Percentiles rank a stretch among this genome's conserved stretches.
These are phyloP conservation scores for Aphanomyces invadans DNA, from an alignment of 352 stramenopile genomes.

Conservation along the genomic window DNA sequence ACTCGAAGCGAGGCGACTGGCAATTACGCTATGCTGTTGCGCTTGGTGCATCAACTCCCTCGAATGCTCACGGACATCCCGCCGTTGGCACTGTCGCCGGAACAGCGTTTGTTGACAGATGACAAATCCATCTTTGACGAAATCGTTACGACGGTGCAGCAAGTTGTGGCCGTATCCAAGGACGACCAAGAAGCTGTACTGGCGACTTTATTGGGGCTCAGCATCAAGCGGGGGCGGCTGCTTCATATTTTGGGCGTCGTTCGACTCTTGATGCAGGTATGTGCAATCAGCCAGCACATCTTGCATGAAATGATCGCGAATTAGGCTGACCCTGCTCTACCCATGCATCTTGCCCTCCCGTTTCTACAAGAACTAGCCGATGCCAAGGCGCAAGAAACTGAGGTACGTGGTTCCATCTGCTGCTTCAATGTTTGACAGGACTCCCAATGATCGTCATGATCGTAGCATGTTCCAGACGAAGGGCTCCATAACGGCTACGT, in stretches of 20 bases:
- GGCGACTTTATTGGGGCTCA: conserved; percentile 49
- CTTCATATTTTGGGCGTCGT: conserved; percentile 42
- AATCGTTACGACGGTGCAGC: conserved; percentile 25
- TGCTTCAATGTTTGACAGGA: not conserved
- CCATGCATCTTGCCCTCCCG: conserved; percentile 7
- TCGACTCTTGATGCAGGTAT: conserved; percentile 33
- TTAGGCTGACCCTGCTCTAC: not conserved
- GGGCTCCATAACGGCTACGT: conserved; percentile 37
- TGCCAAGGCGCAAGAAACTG: conserved; percentile 29
- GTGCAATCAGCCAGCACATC: not conserved
- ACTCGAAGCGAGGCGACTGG: conserved; percentile 26
- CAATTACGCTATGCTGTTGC: conserved; percentile 36
- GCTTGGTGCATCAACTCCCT: conserved; percentile 48
- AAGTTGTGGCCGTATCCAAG: conserved; percentile 25
- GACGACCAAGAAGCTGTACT: conserved; percentile 35
- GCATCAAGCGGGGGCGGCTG: conserved; percentile 60
- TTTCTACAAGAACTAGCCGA: conserved; percentile 39
- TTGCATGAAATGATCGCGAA: not conserved
- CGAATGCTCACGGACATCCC: conserved; percentile 47
- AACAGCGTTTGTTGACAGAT: not conserved
- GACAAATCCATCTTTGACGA: conserved; percentile 19
- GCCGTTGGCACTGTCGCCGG: conserved; percentile 38
- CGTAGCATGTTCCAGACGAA: conserved; percentile 28
- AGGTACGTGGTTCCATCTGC: not conserved
- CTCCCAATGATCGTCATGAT: not conserved